Conservation (phyloP, 202 grass and related monocot genomes). For the Cymbopogon flexuosus region DNA sequence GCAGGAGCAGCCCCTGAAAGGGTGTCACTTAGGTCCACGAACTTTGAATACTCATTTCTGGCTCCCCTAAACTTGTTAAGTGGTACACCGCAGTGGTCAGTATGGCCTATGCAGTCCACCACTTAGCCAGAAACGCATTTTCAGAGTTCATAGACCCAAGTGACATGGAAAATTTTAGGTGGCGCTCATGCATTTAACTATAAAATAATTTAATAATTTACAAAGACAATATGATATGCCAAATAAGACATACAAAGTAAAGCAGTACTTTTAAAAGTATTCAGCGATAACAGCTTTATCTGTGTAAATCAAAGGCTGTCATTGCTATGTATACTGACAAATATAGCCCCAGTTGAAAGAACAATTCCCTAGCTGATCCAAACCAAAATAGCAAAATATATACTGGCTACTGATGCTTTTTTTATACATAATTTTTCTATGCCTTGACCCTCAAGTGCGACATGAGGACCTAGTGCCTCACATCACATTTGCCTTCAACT, state of each 20-base stretch:
- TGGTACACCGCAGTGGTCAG: too few species aligned
- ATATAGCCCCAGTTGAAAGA: background rate
- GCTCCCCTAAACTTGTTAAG: too few species aligned
- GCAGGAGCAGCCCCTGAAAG: background rate
- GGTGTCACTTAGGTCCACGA: background rate
- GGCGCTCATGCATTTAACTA: background rate
- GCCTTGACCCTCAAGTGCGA: background rate
- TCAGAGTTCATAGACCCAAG: background rate
- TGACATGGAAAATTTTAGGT: background rate
- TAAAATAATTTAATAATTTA: background rate
- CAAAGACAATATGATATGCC: background rate
- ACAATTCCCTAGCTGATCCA: background rate
- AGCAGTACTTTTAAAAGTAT: background rate
- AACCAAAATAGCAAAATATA: constrained; percentile 8
- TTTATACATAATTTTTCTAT: background rate
- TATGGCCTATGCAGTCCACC: background rate
- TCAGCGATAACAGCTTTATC: background rate
- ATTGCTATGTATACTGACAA: background rate
- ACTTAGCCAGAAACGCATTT: background rate
- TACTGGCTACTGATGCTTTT: background rate
- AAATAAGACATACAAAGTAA: background rate
- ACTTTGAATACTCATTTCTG: background rate
- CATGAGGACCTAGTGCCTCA: background rate
- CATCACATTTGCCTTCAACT: background rate
- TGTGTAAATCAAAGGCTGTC: background rate